Conservation (phyloP, 176 grass and related monocot genomes). For the Alopecurus myosuroides region DNA sequence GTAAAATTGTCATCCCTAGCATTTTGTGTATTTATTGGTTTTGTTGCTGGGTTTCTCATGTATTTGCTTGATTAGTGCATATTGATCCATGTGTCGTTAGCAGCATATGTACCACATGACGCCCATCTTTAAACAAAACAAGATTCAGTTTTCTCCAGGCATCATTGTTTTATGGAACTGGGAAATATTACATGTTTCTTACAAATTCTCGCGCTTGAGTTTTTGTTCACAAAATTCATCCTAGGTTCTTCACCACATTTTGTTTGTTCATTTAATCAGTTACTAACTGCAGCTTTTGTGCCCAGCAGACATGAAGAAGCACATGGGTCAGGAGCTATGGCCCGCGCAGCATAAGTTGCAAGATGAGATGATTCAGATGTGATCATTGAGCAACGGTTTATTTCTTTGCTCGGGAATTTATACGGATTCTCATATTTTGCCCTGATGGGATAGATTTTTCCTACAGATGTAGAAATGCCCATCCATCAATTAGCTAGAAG, state of each 20-base stretch:
- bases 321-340: neutral
- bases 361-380: neutral
- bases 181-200: neutral
- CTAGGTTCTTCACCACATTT: neutral
- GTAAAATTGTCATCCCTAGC: neutral
- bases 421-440: neutral
- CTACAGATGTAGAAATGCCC: neutral
- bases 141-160: neutral
- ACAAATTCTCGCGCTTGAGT: neutral
- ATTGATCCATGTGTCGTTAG: neutral
- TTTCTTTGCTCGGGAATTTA: neutral
- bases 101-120: neutral
- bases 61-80: neutral
- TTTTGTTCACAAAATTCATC: neutral
- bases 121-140: neutral
- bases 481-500: neutral
- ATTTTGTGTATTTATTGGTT: neutral
- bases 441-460: neutral
- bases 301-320: conserved; percentile 12
- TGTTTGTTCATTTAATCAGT: neutral
- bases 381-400: neutral
- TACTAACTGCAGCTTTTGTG: conserved; percentile 13
- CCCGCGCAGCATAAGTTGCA: conserved; percentile 4
- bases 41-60: neutral
- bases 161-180: neutral